Evolutionary conservation across 495 filamentous ascomycete species (phyloP), one percentile per base, ranked within the genome.

Genomic region (Penicillium arizonense): DNA sequence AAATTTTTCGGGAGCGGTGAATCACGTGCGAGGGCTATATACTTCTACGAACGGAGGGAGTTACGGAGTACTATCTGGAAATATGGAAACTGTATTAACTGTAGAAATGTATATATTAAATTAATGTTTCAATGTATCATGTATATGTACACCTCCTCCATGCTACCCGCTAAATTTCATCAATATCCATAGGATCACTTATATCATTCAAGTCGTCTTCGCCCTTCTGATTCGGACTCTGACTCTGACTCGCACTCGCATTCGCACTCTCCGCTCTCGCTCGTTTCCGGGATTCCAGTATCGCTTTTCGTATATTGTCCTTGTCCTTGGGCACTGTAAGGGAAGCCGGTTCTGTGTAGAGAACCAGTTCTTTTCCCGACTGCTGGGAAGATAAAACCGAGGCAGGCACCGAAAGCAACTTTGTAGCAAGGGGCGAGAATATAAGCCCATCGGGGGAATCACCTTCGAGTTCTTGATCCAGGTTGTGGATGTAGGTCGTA

Each of bases 401-500:
- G 20, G 77, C 72, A 2, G 92, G 91, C 41, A 97, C 85, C 56
- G 82, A 81, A 50, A 78, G 80, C 35, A 97, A 72, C 55, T 85
- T 85, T 68, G 87, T 89, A 57, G 92, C 85, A 47, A 97, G 89
- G 1, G 92, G 86, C 0, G 94, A 74, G 69, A 96, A 90, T 49
- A 91, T 73, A 11, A 95, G 72, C 45, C 73, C 78, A 47, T 72
- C 73, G 34, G 83, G 68, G 38, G 65, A 58, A 18, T 85, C 81
- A 21, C 74, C 62, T 7, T 88, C 87, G 0, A 97, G 80, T 73
- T 98, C 93, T 47, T 82, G 88, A 57, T 96, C 94, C 21, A 98
- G 75, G 65, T 94, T 82, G 75, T 92, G 82, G 63, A 98, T 91
- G 76, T 91, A 98, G 46, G 96, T 82, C 50, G 85, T 90, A 69